A percentile compares a stretch with the other conserved stretches of the same genome.
These are phyloP conservation scores for Umbellularia californica DNA, from an alignment of 164 flowering plant species.

Conservation along the genomic window DNA sequence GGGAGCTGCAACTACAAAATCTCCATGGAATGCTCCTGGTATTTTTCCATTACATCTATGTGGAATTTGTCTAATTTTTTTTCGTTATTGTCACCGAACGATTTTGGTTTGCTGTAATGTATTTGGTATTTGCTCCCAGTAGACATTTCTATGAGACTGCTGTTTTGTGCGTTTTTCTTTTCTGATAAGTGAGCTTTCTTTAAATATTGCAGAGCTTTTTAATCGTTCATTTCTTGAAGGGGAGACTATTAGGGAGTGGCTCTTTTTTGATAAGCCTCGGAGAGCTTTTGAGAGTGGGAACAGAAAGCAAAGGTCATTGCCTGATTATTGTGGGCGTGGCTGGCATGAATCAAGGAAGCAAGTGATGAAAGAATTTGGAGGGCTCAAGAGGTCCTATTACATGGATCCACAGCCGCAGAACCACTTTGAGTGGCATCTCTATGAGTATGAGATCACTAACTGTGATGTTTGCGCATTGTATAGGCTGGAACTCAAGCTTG, in stretches of 20 bases:
- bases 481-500: slow-evolving; percentile 81
- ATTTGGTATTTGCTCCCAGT: neutral
- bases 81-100: neutral
- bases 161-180: neutral
- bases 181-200: slow-evolving; percentile 10
- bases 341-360: slow-evolving; percentile 99
- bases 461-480: slow-evolving; percentile 87
- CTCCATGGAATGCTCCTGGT: slow-evolving; percentile 99
- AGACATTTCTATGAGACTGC: neutral
- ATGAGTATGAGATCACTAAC: slow-evolving; percentile 90
- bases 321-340: slow-evolving; percentile 96
- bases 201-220: slow-evolving; percentile 70
- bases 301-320: slow-evolving; percentile 93
- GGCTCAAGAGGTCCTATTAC: slow-evolving; percentile 91
- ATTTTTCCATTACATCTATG: slow-evolving; percentile 13
- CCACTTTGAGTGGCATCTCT: slow-evolving; percentile 89
- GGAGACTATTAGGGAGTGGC: slow-evolving; percentile 95
- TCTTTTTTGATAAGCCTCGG: slow-evolving; percentile 96
- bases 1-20: slow-evolving; percentile 97
- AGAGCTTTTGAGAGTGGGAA: slow-evolving; percentile 98
- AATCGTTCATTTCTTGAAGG: slow-evolving; percentile 81
- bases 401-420: slow-evolving; percentile 96
- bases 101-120: neutral
- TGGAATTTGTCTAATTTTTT: neutral
- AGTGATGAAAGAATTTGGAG: slow-evolving; percentile 84